These are phyloP conservation scores for Metarhizium sp. DNA, from an alignment of 2,329 filamentous ascomycete genomes.

Conservation along the genomic window DNA sequence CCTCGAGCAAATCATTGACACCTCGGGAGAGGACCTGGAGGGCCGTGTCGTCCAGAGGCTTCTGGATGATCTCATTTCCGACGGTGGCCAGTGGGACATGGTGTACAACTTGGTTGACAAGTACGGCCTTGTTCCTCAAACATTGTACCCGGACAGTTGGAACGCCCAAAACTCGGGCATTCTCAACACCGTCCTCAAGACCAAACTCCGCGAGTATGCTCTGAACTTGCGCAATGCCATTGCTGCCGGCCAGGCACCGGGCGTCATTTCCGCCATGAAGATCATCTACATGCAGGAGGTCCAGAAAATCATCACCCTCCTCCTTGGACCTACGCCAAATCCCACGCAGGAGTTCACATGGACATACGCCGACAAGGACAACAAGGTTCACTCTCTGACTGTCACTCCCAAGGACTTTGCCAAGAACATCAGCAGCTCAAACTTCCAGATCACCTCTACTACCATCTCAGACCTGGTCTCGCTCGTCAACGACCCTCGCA, in stretches of 20 bases:
- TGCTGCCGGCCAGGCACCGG: slow-evolving; percentile 18
- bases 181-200: slow-evolving; percentile 68
- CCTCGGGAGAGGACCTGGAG: slow-evolving; percentile 60
- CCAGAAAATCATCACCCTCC: slow-evolving; percentile 70
- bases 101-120: slow-evolving; percentile 76
- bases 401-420: slow-evolving; percentile 66
- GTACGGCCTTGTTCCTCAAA: slow-evolving; percentile 80
- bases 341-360: slow-evolving; percentile 64
- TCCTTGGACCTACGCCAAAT: slow-evolving; percentile 69
- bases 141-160: slow-evolving; percentile 72
- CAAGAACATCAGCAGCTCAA: slow-evolving; percentile 52
- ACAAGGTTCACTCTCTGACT: slow-evolving; percentile 51
- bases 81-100: slow-evolving; percentile 92
- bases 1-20: slow-evolving; percentile 74
- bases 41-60: slow-evolving; percentile 63
- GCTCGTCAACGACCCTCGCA: slow-evolving; percentile 77
- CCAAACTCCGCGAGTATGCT: slow-evolving; percentile 79
- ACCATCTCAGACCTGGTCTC: slow-evolving; percentile 65
- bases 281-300: slow-evolving; percentile 71
- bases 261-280: slow-evolving; percentile 44
- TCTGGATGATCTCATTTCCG: slow-evolving; percentile 58
- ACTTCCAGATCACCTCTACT: slow-evolving; percentile 47
- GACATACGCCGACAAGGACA: slow-evolving; percentile 65
- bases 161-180: slow-evolving; percentile 62
- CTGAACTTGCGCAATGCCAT: slow-evolving; percentile 57